A percentile compares a stretch with the other conserved stretches of the same genome.
Conservation (phyloP, 2,329 filamentous ascomycete species). For the Talaromyces verruculosus region DNA sequence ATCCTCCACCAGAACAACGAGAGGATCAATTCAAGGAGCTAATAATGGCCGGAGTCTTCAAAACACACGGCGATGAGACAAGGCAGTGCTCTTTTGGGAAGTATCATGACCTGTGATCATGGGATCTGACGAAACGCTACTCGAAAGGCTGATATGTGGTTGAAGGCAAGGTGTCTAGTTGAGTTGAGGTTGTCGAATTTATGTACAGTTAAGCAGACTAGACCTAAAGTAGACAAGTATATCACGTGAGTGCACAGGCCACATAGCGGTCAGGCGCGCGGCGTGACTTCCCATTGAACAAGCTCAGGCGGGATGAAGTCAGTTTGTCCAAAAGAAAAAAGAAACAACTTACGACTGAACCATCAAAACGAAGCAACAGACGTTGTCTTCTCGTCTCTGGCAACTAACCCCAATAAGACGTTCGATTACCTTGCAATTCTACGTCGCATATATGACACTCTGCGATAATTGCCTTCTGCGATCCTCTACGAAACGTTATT, state of each 20-base stretch:
- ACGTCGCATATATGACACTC: not conserved
- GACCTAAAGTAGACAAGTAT: too few species aligned
- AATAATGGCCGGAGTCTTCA: not conserved
- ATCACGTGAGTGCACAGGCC: slow-evolving; percentile 2
- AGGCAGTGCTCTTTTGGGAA: not conserved
- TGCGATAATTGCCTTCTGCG: not conserved
- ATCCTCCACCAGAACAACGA: not conserved
- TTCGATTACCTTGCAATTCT: too few species aligned
- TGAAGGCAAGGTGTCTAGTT: not conserved
- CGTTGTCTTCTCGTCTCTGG: not conserved
- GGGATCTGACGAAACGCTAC: not conserved
- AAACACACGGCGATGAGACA: not conserved
- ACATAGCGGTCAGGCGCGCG: not conserved
- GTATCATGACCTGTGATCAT: not conserved
- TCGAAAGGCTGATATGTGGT: not conserved
- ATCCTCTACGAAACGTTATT: not conserved
- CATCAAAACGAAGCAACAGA: not conserved
- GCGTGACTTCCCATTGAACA: slow-evolving; percentile 6
- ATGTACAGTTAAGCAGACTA: not conserved
- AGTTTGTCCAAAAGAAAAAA: slow-evolving; percentile 1
- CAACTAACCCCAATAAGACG: not conserved
- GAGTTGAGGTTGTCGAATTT: not conserved
- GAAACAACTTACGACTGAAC: not conserved
- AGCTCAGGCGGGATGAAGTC: slow-evolving; percentile 13
- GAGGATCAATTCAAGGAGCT: not conserved